phyloP scores from a whole-genome alignment of 805 yeast genomes.

The Scheffersomyces ergatensis region DNA sequence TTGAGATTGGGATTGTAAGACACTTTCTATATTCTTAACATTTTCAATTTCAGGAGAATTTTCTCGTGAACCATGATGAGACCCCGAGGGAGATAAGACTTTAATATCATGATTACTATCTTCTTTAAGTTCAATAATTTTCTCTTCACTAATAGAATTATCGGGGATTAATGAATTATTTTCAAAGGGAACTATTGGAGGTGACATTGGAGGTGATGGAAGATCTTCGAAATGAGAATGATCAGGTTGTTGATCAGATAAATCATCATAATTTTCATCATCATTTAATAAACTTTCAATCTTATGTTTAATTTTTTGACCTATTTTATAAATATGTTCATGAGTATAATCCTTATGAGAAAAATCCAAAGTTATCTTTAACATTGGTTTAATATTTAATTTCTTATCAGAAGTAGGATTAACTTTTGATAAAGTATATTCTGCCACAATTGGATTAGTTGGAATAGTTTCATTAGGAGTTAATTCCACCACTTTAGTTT shows the following conservation, averaged over 20 bases:
- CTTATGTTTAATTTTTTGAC: slow-evolving; percentile 23
- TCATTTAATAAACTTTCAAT: slow-evolving; percentile 23
- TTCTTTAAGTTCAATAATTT: slow-evolving; percentile 27
- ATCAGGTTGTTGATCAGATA: slow-evolving; percentile 3
- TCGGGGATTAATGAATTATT: neutral
- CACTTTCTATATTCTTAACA: neutral
- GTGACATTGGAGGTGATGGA: neutral
- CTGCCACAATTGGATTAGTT: slow-evolving; percentile 39
- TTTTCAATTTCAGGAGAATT: neutral
- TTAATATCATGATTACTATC: slow-evolving; percentile 12
- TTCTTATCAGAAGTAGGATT: slow-evolving; percentile 8
- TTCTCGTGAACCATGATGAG: slow-evolving; percentile 1
- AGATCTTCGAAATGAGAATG: neutral
- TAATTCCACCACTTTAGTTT: slow-evolving; percentile 27
- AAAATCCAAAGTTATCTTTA: slow-evolving; percentile 37
- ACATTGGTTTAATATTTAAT: slow-evolving; percentile 32
- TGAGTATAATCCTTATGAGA: slow-evolving; percentile 23
- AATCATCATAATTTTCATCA: slow-evolving; percentile 18
- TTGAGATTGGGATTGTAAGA: neutral
- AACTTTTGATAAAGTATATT: slow-evolving; percentile 36
- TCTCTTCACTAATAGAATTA: slow-evolving; percentile 3
- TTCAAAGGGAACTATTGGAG: neutral
- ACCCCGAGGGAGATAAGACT: slow-evolving; percentile 5
- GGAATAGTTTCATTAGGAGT: slow-evolving; percentile 31
- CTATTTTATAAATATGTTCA: slow-evolving; percentile 31